Evolutionary conservation across 2,329 filamentous ascomycete species (phyloP).

Genomic region (Aspergillus amoenus): DNA sequence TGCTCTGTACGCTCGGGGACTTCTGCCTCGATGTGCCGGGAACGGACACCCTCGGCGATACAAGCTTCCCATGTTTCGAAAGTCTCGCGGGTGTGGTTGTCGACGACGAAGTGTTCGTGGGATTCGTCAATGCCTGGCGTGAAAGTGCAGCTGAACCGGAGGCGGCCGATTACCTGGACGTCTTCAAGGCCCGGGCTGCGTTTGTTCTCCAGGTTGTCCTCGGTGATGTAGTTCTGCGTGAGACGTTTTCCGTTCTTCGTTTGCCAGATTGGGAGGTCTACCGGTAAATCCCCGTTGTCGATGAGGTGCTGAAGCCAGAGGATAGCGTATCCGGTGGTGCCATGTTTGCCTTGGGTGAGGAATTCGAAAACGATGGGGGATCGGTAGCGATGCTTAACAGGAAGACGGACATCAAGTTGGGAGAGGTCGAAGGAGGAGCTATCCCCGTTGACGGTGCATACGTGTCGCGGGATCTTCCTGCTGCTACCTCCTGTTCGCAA

Average conservation of each 20-base stretch:
- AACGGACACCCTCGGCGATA: slow-evolving; percentile 78
- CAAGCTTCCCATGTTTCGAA: slow-evolving; percentile 95
- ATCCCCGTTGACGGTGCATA: slow-evolving; percentile 61
- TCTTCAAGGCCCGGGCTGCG: slow-evolving; percentile 70
- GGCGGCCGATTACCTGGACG: slow-evolving; percentile 74
- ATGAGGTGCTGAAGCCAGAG: slow-evolving; percentile 84
- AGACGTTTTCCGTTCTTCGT: slow-evolving; percentile 73
- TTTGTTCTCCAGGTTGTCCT: slow-evolving; percentile 65
- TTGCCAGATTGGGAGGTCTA: slow-evolving; percentile 89
- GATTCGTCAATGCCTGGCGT: slow-evolving; percentile 87
- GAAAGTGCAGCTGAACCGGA: slow-evolving; percentile 79
- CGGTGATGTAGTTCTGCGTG: slow-evolving; percentile 89
- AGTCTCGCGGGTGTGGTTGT: slow-evolving; percentile 88
- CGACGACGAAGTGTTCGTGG: slow-evolving; percentile 77
- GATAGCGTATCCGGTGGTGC: slow-evolving; percentile 71
- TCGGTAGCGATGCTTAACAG: slow-evolving; percentile 86
- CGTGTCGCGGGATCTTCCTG: slow-evolving; percentile 64
- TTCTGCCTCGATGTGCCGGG: slow-evolving; percentile 68
- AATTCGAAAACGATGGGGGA: slow-evolving; percentile 90
- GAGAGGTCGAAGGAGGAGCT: slow-evolving; percentile 62
- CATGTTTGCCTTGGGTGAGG: slow-evolving; percentile 66
- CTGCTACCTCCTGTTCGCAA: slow-evolving; percentile 82
- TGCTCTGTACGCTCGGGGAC: slow-evolving; percentile 70
- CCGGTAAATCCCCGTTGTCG: slow-evolving; percentile 73
- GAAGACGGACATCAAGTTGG: slow-evolving; percentile 66